A percentile compares a stretch with the other conserved stretches of the same genome.
Conservation (phyloP, 495 filamentous ascomycete species). For the Tirmania nivea region DNA sequence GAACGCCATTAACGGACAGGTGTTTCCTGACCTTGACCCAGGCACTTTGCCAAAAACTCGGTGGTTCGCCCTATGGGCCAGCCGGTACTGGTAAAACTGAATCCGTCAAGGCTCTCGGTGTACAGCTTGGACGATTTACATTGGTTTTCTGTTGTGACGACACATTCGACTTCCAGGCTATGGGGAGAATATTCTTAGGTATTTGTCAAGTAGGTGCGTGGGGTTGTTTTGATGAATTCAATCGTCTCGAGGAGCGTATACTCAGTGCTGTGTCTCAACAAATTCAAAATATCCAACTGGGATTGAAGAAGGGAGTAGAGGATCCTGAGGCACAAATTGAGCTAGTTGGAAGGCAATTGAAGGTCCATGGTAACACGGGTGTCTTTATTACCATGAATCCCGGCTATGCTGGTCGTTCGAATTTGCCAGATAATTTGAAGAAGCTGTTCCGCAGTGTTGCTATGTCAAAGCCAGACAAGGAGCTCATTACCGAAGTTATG, state of each 20-base stretch:
- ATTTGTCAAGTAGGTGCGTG: slow-evolving; percentile 98
- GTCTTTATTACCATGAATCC: slow-evolving; percentile 99
- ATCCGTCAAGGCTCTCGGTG: slow-evolving; percentile 89
- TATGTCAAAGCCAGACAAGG: slow-evolving; percentile 99
- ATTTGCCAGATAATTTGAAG: slow-evolving; percentile 94
- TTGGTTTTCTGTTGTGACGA: slow-evolving; percentile 98
- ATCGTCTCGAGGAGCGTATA: slow-evolving; percentile 90
- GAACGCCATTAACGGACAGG: slow-evolving; percentile 87
- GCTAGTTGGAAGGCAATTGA: slow-evolving; percentile 67
- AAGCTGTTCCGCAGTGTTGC: slow-evolving; percentile 97
- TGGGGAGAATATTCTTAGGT: slow-evolving; percentile 97
- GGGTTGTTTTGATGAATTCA: slow-evolving; percentile 99
- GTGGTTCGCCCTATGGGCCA: slow-evolving; percentile 91
- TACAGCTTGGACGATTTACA: slow-evolving; percentile 91
- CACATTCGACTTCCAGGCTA: slow-evolving; percentile 97
- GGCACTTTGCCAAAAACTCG: slow-evolving; percentile 80
- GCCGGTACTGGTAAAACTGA: slow-evolving; percentile 99
- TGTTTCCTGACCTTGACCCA: slow-evolving; percentile 96
- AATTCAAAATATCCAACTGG: slow-evolving; percentile 95
- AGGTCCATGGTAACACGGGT: slow-evolving; percentile 75
- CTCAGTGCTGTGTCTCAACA: slow-evolving; percentile 95
- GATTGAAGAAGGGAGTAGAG: slow-evolving; percentile 56
- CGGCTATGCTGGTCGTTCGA: slow-evolving; percentile 92
- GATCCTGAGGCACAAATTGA: slow-evolving; percentile 76
- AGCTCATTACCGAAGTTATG: slow-evolving; percentile 98